A percentile compares a stretch with the other conserved stretches of the same genome.
Evolutionary conservation across 2,329 filamentous ascomycete species (phyloP).

Genomic region (Calonectria naviculata): DNA sequence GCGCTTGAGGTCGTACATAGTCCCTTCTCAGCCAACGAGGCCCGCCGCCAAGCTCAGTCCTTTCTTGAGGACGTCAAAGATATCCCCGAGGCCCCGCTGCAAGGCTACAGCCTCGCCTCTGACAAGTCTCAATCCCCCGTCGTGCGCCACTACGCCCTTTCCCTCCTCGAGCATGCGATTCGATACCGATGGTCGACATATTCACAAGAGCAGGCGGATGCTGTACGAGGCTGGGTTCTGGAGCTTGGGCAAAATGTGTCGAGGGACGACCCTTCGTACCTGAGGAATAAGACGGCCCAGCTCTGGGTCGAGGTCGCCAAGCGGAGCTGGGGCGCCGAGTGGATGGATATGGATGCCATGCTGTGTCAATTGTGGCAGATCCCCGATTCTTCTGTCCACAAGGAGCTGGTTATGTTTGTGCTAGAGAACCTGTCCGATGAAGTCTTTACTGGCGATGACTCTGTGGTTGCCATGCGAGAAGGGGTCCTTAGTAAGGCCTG

Average conservation of each 20-base stretch:
- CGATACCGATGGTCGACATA: slow-evolving; percentile 86
- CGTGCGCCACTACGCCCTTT: slow-evolving; percentile 93
- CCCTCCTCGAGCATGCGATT: slow-evolving; percentile 89
- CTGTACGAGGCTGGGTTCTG: slow-evolving; percentile 81
- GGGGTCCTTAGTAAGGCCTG: slow-evolving; percentile 87
- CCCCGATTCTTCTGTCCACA: slow-evolving; percentile 71
- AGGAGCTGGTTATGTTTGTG: slow-evolving; percentile 88
- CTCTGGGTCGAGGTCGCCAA: slow-evolving; percentile 97
- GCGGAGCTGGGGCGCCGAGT: slow-evolving; percentile 90
- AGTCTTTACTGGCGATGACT: slow-evolving; percentile 91
- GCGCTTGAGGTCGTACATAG: slow-evolving; percentile 91
- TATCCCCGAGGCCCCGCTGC: slow-evolving; percentile 80
- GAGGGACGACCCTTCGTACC: slow-evolving; percentile 80
- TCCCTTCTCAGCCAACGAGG: slow-evolving; percentile 81
- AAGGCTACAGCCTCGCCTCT: slow-evolving; percentile 86
- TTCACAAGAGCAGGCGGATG: slow-evolving; percentile 72
- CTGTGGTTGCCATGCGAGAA: slow-evolving; percentile 84
- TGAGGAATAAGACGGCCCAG: slow-evolving; percentile 93
- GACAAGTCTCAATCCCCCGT: slow-evolving; percentile 80
- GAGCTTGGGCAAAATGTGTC: slow-evolving; percentile 79
- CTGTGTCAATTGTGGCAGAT: slow-evolving; percentile 86
- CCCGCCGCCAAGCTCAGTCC: slow-evolving; percentile 83
- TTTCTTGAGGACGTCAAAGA: slow-evolving; percentile 90
- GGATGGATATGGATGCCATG: slow-evolving; percentile 93
- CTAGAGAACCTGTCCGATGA: slow-evolving; percentile 95